Conservation (phyloP, 495 filamentous ascomycete genomes). For the Pyronema domesticum region DNA sequence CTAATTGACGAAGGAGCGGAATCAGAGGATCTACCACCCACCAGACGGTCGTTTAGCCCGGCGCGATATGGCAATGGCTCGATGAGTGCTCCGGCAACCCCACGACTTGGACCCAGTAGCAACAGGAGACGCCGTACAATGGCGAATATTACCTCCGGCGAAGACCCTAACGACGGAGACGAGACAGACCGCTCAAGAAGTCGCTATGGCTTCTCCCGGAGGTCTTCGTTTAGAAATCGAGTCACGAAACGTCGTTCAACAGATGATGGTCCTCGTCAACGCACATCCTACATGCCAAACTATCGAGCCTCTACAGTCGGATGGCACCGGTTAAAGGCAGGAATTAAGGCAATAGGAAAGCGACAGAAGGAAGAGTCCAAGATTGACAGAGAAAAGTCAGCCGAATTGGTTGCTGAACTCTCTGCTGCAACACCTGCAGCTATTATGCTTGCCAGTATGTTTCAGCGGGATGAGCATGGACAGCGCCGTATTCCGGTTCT, state of each 20-base stretch:
- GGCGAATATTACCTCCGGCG: conserved; percentile 17
- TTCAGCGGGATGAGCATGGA: conserved; percentile 89
- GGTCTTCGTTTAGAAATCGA: conserved; percentile 3
- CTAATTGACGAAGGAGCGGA: conserved; percentile 2
- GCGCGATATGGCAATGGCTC: conserved; percentile 3
- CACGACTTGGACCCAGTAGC: conserved; percentile 5
- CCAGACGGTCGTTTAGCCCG: conserved; percentile 13
- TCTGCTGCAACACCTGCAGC: conserved; percentile 81
- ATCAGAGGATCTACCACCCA: neutral
- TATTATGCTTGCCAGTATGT: conserved; percentile 86
- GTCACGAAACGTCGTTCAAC: conserved; percentile 2
- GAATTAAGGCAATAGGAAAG: conserved; percentile 63
- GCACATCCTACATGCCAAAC: conserved; percentile 3
- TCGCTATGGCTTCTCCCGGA: neutral
- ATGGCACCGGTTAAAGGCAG: conserved; percentile 75
- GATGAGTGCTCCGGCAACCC: conserved; percentile 5
- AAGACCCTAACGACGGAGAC: conserved; percentile 1
- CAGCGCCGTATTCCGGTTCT: conserved; percentile 88
- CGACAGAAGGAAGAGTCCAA: conserved; percentile 59
- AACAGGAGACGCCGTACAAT: conserved; percentile 17
- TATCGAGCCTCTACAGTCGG: conserved; percentile 35
- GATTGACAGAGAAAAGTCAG: conserved; percentile 85
- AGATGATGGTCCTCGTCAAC: neutral
- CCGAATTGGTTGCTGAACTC: conserved; percentile 88
- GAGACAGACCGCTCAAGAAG: conserved; percentile 1